These are phyloP conservation scores for Phytophthora palmivora DNA, from an alignment of 352 stramenopile species.

Conservation along the genomic window DNA sequence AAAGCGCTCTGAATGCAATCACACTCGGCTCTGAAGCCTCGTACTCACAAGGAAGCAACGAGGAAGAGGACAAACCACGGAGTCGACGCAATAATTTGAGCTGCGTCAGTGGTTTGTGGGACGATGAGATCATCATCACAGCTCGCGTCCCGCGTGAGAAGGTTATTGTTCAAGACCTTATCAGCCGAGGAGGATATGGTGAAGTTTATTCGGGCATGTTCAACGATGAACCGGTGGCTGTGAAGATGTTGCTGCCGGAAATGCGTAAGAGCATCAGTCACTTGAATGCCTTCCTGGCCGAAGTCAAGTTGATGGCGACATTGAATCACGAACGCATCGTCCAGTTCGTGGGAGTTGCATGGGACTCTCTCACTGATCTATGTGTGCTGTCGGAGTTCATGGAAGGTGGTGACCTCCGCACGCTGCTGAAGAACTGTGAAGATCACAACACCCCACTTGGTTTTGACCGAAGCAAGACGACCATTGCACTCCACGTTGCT, in stretches of 20 bases:
- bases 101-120: constrained; percentile 31
- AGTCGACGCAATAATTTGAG: constrained; percentile 20
- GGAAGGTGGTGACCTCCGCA: constrained; percentile 47
- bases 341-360: constrained; percentile 54
- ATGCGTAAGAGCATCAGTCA: constrained; percentile 44
- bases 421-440: constrained; percentile 41
- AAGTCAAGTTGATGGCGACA: constrained; percentile 44
- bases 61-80: constrained; percentile 10
- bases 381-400: constrained; percentile 61
- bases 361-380: constrained; percentile 51
- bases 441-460: constrained; percentile 27
- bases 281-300: constrained; percentile 39
- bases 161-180: constrained; percentile 32
- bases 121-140: constrained; percentile 52
- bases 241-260: constrained; percentile 48
- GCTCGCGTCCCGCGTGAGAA: constrained; percentile 38
- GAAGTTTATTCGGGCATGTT: constrained; percentile 40
- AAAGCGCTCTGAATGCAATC: constrained; percentile 33
- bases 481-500: constrained; percentile 41
- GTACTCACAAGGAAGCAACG: constrained; percentile 28
- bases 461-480: constrained; percentile 38
- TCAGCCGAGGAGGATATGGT: constrained; percentile 44
- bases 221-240: constrained; percentile 33
- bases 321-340: constrained; percentile 58
- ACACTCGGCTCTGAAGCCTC: constrained; percentile 36